A percentile compares a stretch with the other conserved stretches of the same genome.
Evolutionary conservation across 768 basidiomycete genomes (phyloP).

Genomic region (Hygrophorus pudorinus): DNA sequence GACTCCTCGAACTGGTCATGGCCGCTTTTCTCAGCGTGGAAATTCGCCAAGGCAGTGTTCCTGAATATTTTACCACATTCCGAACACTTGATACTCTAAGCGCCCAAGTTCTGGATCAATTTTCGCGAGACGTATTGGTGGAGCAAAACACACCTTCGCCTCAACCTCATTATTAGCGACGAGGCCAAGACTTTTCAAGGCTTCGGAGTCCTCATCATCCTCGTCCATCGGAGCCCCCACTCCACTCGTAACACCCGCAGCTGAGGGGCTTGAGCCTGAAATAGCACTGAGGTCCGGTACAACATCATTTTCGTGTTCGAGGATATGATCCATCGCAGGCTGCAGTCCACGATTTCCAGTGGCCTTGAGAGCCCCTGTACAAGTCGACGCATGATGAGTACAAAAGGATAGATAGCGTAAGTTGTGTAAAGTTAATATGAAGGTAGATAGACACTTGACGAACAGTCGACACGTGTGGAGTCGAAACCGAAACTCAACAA

Average conservation of each 20-base stretch:
- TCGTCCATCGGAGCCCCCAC: slow-evolving; percentile 36
- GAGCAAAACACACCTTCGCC: slow-evolving; percentile 54
- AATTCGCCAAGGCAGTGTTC: slow-evolving; percentile 82
- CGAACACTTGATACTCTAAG: slow-evolving; percentile 74
- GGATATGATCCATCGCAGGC: slow-evolving; percentile 82
- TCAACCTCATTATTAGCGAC: slow-evolving; percentile 37
- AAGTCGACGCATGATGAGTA: too few relatives aligned
- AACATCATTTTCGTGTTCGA: slow-evolving; percentile 69
- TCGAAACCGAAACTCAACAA: slow-evolving; percentile 87
- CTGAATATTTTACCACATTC: slow-evolving; percentile 80
- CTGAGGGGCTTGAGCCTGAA: slow-evolving; percentile 29
- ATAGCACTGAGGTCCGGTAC: slow-evolving; percentile 68
- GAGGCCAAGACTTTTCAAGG: slow-evolving; percentile 40
- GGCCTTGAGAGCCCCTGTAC: slow-evolving; percentile 87
- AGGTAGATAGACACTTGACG: slow-evolving; percentile 19
- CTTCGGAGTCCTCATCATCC: slow-evolving; percentile 67
- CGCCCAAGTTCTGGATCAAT: background rate
- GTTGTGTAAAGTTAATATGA: background rate
- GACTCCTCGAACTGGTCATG: slow-evolving; percentile 96
- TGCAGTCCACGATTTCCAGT: slow-evolving; percentile 81
- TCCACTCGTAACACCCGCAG: slow-evolving; percentile 13
- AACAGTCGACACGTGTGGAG: slow-evolving; percentile 74
- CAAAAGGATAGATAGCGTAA: background rate
- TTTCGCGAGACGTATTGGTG: too few relatives aligned
- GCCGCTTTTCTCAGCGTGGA: slow-evolving; percentile 90